Evolutionary conservation across 202 grass and related monocot genomes (phyloP).

Genomic region (Thinopyrum obtusiflorum): DNA sequence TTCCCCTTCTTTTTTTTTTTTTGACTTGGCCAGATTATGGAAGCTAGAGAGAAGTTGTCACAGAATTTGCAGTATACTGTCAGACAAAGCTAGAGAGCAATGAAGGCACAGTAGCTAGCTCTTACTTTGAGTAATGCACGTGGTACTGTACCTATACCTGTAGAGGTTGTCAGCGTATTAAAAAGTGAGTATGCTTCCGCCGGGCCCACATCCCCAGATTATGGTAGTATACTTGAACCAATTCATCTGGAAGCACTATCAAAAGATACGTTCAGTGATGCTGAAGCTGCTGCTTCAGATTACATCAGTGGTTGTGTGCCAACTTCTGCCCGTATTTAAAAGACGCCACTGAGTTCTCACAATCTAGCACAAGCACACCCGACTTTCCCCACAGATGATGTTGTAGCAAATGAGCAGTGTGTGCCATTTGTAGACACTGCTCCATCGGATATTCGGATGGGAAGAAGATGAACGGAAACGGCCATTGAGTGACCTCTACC

Average conservation of each 20-base stretch:
- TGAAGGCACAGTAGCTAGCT: slow-evolving; percentile 9
- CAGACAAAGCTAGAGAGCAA: slow-evolving; percentile 45
- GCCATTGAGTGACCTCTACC: slow-evolving; percentile 22
- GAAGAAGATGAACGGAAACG: slow-evolving; percentile 30
- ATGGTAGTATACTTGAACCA: not conserved
- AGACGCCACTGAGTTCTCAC: not conserved
- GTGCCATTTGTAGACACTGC: slow-evolving; percentile 45
- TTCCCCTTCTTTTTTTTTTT: no score
- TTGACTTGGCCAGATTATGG: slow-evolving; percentile 55
- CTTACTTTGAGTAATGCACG: slow-evolving; percentile 29
- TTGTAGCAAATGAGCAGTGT: slow-evolving; percentile 41
- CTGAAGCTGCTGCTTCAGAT: slow-evolving; percentile 18
- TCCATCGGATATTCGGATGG: slow-evolving; percentile 8
- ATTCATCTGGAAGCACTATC: not conserved
- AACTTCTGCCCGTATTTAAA: slow-evolving; percentile 9
- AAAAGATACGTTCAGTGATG: not conserved
- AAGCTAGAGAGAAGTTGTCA: slow-evolving; percentile 56
- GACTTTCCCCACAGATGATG: slow-evolving; percentile 10
- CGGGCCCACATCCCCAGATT: slow-evolving; percentile 19
- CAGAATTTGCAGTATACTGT: slow-evolving; percentile 28
- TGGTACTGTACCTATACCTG: slow-evolving; percentile 20
- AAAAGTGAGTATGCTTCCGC: slow-evolving; percentile 41
- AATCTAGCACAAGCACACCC: slow-evolving; percentile 12
- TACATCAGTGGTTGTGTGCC: slow-evolving; percentile 13
- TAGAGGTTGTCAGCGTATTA: slow-evolving; percentile 11